Evolutionary conservation across 2,329 filamentous ascomycete genomes (phyloP), one percentile per base, ranked within the genome.

Genomic region (Paecilomyces niveus): DNA sequence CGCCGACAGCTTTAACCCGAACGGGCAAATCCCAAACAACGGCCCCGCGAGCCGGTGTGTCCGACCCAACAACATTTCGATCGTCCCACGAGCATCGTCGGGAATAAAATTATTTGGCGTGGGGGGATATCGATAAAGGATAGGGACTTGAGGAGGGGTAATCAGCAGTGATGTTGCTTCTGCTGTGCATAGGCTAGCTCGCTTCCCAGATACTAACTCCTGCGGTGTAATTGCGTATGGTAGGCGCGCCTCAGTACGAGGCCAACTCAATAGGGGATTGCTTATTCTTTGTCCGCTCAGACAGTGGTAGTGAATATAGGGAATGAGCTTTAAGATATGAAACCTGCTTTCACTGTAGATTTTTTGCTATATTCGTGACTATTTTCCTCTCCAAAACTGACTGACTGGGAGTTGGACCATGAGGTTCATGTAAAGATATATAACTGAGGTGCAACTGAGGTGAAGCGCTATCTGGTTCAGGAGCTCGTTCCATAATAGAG

Each of bases 11-110:
- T 62, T 22, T 15, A 18, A 4, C 68, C 62, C 1, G 54, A 72
- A 67, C 9, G 35, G 65, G 72, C 60, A 74, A 70, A 65, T 58
- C 57, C 61, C 61, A 69, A 74, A 74, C 71, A 74, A 67, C 63
- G 9, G 26, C 24, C 55, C 55, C 54, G 31, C 21, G 32, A 15
- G 22, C 31, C 31, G 35, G n/a, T n/a, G n/a, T 26, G 24, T 26
- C 24, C 24, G 24, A 26, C 24, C 39, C 39, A 22, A 33, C 18
- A 54, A 31, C 21, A 54, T 13, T 29, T 29, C 26, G 26, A 29
- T 29, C 26, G 11, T 32, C 39, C 15, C 39, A n/a, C n/a, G n/a
- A n/a, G 3, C 39, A 45, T 32, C 53, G n/a, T 29, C 18, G 3
- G 10, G 11, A 15, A 29, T 29, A 1, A 3, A 7, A 54, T 21